These are phyloP conservation scores for Phialocephala subalpina DNA, from an alignment of 2,329 filamentous ascomycete species.

Conservation along the genomic window DNA sequence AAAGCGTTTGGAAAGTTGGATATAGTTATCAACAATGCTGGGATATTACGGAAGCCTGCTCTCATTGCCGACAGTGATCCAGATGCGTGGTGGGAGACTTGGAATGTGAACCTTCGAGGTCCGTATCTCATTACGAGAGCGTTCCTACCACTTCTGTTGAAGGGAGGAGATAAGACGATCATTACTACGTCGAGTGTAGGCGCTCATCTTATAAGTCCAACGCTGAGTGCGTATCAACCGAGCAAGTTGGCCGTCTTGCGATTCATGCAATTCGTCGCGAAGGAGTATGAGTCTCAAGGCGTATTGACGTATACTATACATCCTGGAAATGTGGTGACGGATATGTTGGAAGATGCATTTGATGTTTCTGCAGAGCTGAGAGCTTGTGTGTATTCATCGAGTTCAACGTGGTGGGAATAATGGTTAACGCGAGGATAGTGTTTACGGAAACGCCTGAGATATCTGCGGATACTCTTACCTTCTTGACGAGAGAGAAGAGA, in stretches of 20 bases:
- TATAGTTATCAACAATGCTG: conserved; percentile 54
- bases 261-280: conserved; percentile 56
- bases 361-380: conserved; percentile 22
- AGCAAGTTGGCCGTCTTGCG: conserved; percentile 58
- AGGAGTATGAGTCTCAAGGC: conserved; percentile 53
- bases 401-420: neutral
- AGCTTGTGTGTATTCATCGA: conserved; percentile 23
- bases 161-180: conserved; percentile 50
- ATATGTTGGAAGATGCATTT: conserved; percentile 29
- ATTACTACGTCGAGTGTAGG: conserved; percentile 57
- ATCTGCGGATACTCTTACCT: conserved; percentile 53
- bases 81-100: conserved; percentile 49
- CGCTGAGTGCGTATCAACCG: conserved; percentile 53
- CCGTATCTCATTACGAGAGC: conserved; percentile 53
- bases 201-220: conserved; percentile 45
- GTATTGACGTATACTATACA: conserved; percentile 50
- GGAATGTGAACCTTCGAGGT: conserved; percentile 58
- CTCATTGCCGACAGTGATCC: conserved; percentile 38
- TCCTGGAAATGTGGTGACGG: conserved; percentile 44
- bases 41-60: conserved; percentile 43
- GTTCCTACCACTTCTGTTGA: conserved; percentile 47
- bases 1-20: conserved; percentile 48
- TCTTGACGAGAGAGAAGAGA: conserved; percentile 50
- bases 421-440: conserved; percentile 39
- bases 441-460: conserved; percentile 45